Evolutionary conservation across 441 rosid genomes (phyloP), one percentile per base, ranked within the genome.

Genomic region (Pelargonium cotyledonis): DNA sequence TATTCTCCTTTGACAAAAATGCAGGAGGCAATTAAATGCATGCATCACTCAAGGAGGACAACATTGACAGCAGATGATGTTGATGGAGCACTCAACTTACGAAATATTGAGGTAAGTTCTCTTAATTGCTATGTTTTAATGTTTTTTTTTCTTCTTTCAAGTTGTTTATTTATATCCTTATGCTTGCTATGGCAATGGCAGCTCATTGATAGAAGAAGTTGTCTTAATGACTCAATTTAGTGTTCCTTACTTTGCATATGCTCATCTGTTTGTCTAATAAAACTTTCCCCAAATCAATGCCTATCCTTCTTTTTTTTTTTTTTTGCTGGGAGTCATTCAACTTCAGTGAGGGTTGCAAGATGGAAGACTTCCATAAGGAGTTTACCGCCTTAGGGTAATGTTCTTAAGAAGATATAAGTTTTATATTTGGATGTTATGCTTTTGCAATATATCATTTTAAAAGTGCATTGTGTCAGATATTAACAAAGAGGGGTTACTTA

Each of bases 11-110:
- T 70, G 55, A 69, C 77, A 6, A 71, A 67, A 73, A 41, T 67
- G 21, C 82, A 90, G 88, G 96, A 94, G 77, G 93, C 98, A 46
- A 81, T 89, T 70, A 94, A 94, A 79, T 91, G 93, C 72, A 94
- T 94, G 98, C 93, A 90, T 58, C 98, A 94, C 73, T 89, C 98
- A 1, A 88, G 80, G 83, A 83, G 97, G 73, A 86, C 92, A 4
- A 83, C 69, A 65, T 75, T 91, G 76, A 87, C 95, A 2, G 71
- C 87, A 16, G 84, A 87, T 29, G 97, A 94, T 75, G 98, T 94
- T 41, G 95, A 89, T 76, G 82, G 84, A 70, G 97, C 98, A 66
- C 88, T 91, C 70, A 88, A 77, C 75, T 84, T 91, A 67, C 87
- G 88, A 75, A 88, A 89, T 26, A 80, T 89, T 16, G 98, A 91